Percentiles rank a stretch among this genome's conserved stretches.
phyloP scores from a whole-genome alignment of 768 basidiomycete genomes.

The Xerocomus brunneocitrinus region DNA sequence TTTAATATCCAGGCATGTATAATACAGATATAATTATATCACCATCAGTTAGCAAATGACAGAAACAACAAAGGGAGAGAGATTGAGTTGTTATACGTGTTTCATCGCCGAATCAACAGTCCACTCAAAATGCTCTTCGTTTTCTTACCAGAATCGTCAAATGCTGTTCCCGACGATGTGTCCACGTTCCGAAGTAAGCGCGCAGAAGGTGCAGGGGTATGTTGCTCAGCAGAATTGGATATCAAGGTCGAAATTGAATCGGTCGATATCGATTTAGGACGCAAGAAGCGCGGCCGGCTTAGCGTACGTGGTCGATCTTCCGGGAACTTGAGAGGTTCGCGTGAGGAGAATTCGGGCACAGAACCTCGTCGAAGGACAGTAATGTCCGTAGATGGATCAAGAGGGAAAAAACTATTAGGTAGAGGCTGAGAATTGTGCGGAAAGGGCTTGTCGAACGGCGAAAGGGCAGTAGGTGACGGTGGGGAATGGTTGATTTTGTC shows the following conservation, averaged over 20 bases:
- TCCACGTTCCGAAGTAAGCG: conserved; percentile 4
- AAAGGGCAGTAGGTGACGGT: conserved; percentile 43
- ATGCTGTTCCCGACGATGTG: background rate
- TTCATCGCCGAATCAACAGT: conserved; percentile 36
- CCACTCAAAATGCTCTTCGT: conserved; percentile 40
- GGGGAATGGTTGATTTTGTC: conserved; percentile 9
- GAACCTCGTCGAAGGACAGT: conserved; percentile 24
- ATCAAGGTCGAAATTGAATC: conserved; percentile 46
- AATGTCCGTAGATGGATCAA: conserved; percentile 5
- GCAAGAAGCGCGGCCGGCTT: conserved; percentile 27
- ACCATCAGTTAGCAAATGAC: conserved; percentile 4
- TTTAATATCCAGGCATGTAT: conserved; percentile 16
- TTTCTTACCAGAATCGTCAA: conserved; percentile 28
- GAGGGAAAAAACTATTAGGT: background rate
- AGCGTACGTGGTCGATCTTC: conserved; percentile 21
- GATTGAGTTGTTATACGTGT: background rate
- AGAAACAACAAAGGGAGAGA: background rate
- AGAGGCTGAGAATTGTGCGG: background rate
- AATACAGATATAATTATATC: conserved; percentile 26
- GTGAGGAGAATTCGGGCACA: conserved; percentile 21
- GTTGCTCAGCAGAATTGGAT: conserved; percentile 7
- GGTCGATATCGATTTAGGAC: conserved; percentile 50
- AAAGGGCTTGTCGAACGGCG: conserved; percentile 26
- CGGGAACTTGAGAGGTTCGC: conserved; percentile 6
- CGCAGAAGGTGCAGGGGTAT: conserved; percentile 6